Conservation (phyloP, 1,284 basidiomycete genomes). For the Apiotrichum mycotoxinovorans region DNA sequence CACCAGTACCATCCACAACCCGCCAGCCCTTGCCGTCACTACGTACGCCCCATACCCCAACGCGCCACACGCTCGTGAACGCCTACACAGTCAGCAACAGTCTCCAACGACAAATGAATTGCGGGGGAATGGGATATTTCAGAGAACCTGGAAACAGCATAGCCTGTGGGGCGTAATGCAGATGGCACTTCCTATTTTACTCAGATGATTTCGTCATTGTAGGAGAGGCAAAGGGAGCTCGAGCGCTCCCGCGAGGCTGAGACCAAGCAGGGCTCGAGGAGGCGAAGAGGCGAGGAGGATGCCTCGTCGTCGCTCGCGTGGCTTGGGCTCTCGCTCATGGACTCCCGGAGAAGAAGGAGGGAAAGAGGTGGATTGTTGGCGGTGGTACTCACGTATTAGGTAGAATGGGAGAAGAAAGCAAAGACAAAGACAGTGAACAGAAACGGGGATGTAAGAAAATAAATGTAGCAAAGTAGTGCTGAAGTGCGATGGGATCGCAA, state of each 20-base stretch:
- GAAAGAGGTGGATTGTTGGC: not conserved
- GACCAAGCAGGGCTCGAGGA: no score
- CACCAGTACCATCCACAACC: no score
- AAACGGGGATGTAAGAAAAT: not conserved
- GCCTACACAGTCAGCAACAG: not conserved
- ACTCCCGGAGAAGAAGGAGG: not conserved
- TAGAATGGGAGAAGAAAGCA: not conserved
- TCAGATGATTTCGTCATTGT: slow-evolving; percentile 30
- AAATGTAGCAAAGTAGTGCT: no score
- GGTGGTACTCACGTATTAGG: not conserved
- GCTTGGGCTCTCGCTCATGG: no score
- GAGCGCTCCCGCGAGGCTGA: no score
- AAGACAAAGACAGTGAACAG: not conserved
- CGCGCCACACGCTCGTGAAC: not conserved
- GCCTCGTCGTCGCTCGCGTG: no score
- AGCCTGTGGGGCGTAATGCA: slow-evolving; percentile 21
- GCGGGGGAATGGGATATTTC: slow-evolving; percentile 10
- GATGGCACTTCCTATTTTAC: slow-evolving; percentile 35
- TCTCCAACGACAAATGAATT: not conserved
- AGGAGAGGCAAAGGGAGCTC: not conserved
- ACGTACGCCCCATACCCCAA: not conserved
- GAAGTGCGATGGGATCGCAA: not conserved
- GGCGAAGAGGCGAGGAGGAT: no score
- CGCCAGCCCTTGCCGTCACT: no score
- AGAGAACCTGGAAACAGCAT: slow-evolving; percentile 38